Conservation (phyloP, 352 stramenopile species). For the Pythium rishiriense region DNA sequence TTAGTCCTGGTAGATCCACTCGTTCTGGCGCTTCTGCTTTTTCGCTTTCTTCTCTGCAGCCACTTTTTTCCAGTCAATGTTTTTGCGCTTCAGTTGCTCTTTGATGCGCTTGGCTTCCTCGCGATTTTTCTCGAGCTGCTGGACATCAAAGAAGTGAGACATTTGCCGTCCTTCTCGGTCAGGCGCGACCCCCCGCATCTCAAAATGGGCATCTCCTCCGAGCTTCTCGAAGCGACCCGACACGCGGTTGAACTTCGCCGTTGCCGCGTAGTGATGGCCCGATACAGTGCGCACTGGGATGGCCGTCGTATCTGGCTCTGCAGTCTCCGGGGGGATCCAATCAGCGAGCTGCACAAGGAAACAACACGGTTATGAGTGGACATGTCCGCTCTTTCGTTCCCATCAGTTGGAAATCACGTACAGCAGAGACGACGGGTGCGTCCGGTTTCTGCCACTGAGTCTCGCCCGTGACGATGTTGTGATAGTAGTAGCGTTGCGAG, state of each 20-base stretch:
- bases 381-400: not conserved
- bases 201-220: conserved; percentile 66
- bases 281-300: conserved; percentile 44
- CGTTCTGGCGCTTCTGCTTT: conserved; percentile 82
- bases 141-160: conserved; percentile 87
- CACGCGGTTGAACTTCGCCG: conserved; percentile 79
- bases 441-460: conserved; percentile 84
- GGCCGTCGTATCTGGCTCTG: conserved; percentile 24
- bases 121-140: conserved; percentile 77
- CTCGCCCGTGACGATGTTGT: conserved; percentile 73
- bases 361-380: not conserved
- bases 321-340: conserved; percentile 68
- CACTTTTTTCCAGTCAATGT: conserved; percentile 89
- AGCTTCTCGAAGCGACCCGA: conserved; percentile 75
- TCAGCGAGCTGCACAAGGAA: conserved; percentile 50
- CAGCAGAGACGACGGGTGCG: conserved; percentile 61
- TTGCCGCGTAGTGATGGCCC: conserved; percentile 62
- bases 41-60: conserved; percentile 84
- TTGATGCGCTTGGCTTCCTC: conserved; percentile 73
- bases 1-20: conserved; percentile 85
- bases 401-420: conserved; percentile 30
- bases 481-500: conserved; percentile 82
- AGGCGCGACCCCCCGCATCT: conserved; percentile 47
- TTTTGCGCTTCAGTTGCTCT: conserved; percentile 81
- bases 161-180: conserved; percentile 83